Base-by-base conservation (phyloP, 345 rosid species). In the Microcos paniculata region DNA sequence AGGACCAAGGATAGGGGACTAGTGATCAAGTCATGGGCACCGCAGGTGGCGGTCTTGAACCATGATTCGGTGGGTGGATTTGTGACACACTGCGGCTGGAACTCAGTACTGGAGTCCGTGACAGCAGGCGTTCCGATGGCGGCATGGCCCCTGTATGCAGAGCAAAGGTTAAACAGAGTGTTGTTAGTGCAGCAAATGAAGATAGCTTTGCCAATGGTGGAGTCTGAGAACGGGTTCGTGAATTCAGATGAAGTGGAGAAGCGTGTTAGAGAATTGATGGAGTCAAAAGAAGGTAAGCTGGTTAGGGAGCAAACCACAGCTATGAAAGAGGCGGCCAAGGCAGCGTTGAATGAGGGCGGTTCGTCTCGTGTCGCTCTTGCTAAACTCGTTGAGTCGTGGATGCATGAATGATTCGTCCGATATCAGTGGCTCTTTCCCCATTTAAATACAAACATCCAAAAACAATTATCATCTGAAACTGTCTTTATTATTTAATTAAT, bases 91-190 rank as follows among this genome's bases (percentile, higher is more conserved):
- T 82, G 88, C 9, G 88, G 88, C 1, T 87, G 88, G 89, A 87
- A 82, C 77, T 85, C 87, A 1, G 43, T 76, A 7, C 80, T 85
- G 0, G 89, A 85, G 51, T 77, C 87, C 1, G 75, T 87, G 1
- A 43, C 76, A 71, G 59, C 83, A 57, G 35, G 88, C 0, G 79
- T 87, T 30, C 92, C 90, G 9, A 85, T 89, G 89, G 75, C 82
- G 26, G 84, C 85, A 0, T 87, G 92, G 85, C 89, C 92, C 3
- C 81, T 87, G 9, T 87, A 84, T 33, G 89, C 89, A 68, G 89
- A 87, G 78, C 90, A 87, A 38, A 77, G 81, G 67, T 82, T 78
- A 40, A 86, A 86, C 43, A 79, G 78, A 75, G 75, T 79, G 55
- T 0, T 84, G 35, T 13, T 90, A 52, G 94, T 88, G 78, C 87